Base-by-base conservation (phyloP, 768 basidiomycete species). In the Coprinopsis cinerea region DNA sequence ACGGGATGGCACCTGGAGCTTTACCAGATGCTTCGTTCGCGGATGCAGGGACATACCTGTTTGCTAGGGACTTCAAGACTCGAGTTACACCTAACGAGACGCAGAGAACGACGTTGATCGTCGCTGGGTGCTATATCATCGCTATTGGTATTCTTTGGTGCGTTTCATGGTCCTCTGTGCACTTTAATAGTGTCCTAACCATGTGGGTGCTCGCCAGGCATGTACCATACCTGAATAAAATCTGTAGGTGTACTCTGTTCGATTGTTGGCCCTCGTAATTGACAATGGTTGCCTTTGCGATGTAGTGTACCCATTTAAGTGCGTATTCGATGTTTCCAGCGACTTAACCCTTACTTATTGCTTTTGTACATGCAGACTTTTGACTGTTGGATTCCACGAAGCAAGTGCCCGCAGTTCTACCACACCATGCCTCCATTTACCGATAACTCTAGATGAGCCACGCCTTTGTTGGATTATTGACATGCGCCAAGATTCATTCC, bases 301-400 rank as follows among this genome's bases (percentile, higher is more conserved):
- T 30, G 15, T 32, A 92, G 89, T 92, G 61, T 92, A 92, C 64
- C 91, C 90, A 3, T 92, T 92, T 78, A 92, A 92, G 90, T 90
- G 67, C 67, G 82, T 53, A n/a, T 39, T 18, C 36, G 41, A 50
- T 52, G 22, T 25, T 9, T 23, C 6, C 23, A 24, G 5, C 46
- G 5, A 22, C 18, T n/a, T 22, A 9, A 20, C 13, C 13, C 27
- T 26, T 14, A 34, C 41, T 14, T 14, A 47, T 22, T 45, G 36
- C 35, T 52, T 15, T 24, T 9, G 24, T n/a, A 40, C 13, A 18
- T 54, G 23, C 55, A 88, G 89, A 59, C 64, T 92, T 47, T 75
- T 92, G 44, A 91, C 90, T 1, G 90, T 92, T 41, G 90, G 90
- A 42, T 91, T 92, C 61, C 90, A 92, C 66, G 90, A 92, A 72